Evolutionary conservation across 768 basidiomycete species (phyloP), one percentile per base, ranked within the genome.

Genomic region (Suillus plorans): DNA sequence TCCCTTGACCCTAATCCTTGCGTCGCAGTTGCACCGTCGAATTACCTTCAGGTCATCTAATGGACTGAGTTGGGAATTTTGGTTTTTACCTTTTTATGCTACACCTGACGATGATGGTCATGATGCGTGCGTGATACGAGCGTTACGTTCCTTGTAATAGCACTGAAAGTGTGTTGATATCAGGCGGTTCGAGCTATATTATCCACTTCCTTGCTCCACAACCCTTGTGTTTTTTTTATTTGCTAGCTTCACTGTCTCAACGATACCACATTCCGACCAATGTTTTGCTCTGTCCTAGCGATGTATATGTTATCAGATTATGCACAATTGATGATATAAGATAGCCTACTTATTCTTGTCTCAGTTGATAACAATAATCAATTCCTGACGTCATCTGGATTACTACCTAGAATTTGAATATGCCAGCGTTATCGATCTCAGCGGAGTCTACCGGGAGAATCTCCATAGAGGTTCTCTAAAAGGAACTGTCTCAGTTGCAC

Each of bases 41-140:
- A 93, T 78, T 94, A 93, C 77, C 84, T 94, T 53, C 90, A 91
- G 77, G 84, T 92, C 72, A 86, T 92, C 71, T 89, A 81, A 83
- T 73, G 74, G 60, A 62, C 65, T 70, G 65, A 71, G 60, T 28
- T 62, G 50, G n/a, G 41, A 60, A 67, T 31, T 61, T 41, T 44
- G n/a, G 10, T 49, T 62, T 61, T 63, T 57, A 59, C 55, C 45
- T 42, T 62, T 41, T 60, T 62, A 50, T 68, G 57, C 47, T 67
- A 62, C 60, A 42, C 36, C 57, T 70, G 61, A 74, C 61, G 74
- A 77, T 74, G 70, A 68, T 52, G 67, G 63, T 66, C 55, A 72
- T 65, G 72, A 72, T 66, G 69, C 69, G 68, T 66, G 71, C 70
- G 68, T 57, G 56, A 67, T 69, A 76, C 68, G 76, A 76, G 66